Conservation (phyloP, 176 grass and related monocot genomes). For the Zea luxurians region DNA sequence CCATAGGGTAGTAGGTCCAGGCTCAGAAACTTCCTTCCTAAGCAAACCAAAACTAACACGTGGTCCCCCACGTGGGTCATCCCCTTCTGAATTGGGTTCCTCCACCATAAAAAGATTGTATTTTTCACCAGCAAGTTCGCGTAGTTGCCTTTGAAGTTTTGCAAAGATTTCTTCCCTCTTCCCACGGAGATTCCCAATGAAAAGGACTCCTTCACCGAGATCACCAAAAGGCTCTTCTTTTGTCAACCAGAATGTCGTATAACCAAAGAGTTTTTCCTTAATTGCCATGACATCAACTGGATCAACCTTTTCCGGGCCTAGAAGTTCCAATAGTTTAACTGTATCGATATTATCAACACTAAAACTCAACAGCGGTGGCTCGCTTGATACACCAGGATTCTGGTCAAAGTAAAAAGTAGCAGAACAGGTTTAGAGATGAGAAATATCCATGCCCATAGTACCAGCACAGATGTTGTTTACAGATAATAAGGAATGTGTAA, state of each 20-base stretch:
- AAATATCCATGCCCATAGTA: constrained; percentile 13
- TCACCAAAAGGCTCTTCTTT: constrained; percentile 97
- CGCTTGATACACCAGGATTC: constrained; percentile 57
- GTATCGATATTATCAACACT: constrained; percentile 78
- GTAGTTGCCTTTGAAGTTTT: constrained; percentile 68
- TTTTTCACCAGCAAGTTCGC: constrained; percentile 75
- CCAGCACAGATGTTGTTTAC: not conserved
- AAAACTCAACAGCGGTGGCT: constrained; percentile 53
- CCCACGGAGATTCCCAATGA: constrained; percentile 84
- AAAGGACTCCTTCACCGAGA: constrained; percentile 89
- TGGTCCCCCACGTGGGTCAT: constrained; percentile 85
- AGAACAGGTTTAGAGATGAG: constrained; percentile 21
- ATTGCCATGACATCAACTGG: constrained; percentile 81
- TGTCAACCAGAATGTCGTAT: constrained; percentile 98
- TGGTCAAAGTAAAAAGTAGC: constrained; percentile 33
- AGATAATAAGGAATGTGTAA: constrained; percentile 19
- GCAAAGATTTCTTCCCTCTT: constrained; percentile 90
- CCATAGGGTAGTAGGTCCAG: constrained; percentile 91
- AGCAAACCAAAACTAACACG: constrained; percentile 95
- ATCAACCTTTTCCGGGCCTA: constrained; percentile 93
- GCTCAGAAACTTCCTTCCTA: constrained; percentile 93
- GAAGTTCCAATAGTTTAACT: constrained; percentile 86
- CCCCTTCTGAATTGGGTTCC: constrained; percentile 88
- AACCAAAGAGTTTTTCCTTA: constrained; percentile 94
- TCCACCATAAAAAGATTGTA: constrained; percentile 99